Conservation (phyloP, 108 stramenopile species). For the Poteriospumella lacustris region DNA sequence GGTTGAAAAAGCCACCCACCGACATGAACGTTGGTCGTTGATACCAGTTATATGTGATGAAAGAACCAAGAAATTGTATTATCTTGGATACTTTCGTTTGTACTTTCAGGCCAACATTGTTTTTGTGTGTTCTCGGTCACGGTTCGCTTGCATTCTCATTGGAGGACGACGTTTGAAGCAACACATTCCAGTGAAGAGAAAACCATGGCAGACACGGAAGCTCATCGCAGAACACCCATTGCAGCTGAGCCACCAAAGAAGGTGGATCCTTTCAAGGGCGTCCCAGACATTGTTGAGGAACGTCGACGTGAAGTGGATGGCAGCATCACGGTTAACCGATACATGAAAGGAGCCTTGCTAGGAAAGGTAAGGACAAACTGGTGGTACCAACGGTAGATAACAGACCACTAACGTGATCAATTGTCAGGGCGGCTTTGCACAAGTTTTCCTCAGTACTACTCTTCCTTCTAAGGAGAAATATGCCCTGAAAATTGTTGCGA, state of each 20-base stretch:
- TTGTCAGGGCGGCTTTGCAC: constrained; percentile 52
- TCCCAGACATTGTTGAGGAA: constrained; percentile 85
- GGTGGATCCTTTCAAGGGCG: constrained; percentile 71
- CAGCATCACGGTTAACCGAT: constrained; percentile 38
- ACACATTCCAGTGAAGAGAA: constrained; percentile 52
- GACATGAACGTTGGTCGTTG: no score
- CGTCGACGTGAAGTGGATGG: constrained; percentile 64
- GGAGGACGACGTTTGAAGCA: constrained; percentile 29
- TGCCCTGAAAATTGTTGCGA: constrained; percentile 53
- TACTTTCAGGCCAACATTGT: no score
- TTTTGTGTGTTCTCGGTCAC: no score
- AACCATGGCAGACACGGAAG: background rate
- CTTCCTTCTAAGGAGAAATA: constrained; percentile 36
- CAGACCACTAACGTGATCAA: no score
- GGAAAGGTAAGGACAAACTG: constrained; percentile 41
- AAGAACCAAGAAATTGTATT: no score
- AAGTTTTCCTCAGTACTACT: constrained; percentile 42
- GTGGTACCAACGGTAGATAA: no score
- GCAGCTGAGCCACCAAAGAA: constrained; percentile 53
- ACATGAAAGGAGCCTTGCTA: constrained; percentile 44
- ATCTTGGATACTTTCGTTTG: no score
- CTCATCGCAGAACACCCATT: constrained; percentile 22
- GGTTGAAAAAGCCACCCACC: no score
- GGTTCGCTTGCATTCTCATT: no score
- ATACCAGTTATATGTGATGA: no score